A percentile compares a stretch with the other conserved stretches of the same genome.
These are phyloP conservation scores for Dendrobium chrysotoxum DNA, from an alignment of 106 monocot genomes.

Conservation along the genomic window DNA sequence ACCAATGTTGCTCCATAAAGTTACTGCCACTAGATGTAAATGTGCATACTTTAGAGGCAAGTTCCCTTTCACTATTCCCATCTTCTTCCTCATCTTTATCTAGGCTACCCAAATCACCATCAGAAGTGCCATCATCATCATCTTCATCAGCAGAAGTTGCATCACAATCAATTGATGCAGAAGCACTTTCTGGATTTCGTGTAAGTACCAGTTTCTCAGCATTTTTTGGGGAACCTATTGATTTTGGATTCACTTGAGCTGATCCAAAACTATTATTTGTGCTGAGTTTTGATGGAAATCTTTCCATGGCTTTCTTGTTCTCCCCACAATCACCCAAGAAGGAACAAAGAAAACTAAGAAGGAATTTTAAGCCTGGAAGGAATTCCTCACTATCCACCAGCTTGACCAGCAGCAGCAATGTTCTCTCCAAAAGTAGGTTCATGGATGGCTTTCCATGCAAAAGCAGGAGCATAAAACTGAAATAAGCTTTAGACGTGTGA, in stretches of 20 bases:
- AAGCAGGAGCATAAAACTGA: slow-evolving; percentile 69
- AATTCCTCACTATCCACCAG: slow-evolving; percentile 50
- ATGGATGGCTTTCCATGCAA: slow-evolving; percentile 49
- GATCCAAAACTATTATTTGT: slow-evolving; percentile 37
- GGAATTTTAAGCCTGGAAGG: slow-evolving; percentile 67
- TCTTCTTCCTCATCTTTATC: slow-evolving; percentile 94
- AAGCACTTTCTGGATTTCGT: slow-evolving; percentile 36
- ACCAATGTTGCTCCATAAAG: slow-evolving; percentile 99
- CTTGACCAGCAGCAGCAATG: slow-evolving; percentile 53
- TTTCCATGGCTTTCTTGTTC: slow-evolving; percentile 31
- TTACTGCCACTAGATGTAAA: slow-evolving; percentile 98
- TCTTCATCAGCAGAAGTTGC: slow-evolving; percentile 92
- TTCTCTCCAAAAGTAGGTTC: slow-evolving; percentile 63
- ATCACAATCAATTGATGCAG: slow-evolving; percentile 68
- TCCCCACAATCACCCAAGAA: slow-evolving; percentile 53
- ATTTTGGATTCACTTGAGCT: slow-evolving; percentile 37
- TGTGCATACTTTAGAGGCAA: slow-evolving; percentile 97
- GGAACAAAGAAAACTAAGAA: slow-evolving; percentile 61
- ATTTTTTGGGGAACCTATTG: slow-evolving; percentile 44
- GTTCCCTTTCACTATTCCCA: slow-evolving; percentile 65
- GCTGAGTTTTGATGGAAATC: slow-evolving; percentile 39
- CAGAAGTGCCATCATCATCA: slow-evolving; percentile 97
- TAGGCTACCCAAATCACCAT: slow-evolving; percentile 85
- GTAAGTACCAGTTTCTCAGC: slow-evolving; percentile 55
- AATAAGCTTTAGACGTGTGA: slow-evolving; percentile 65